phyloP scores from a whole-genome alignment of 2,329 filamentous ascomycete species.

The Aaosphaeria pasadenensis region DNA sequence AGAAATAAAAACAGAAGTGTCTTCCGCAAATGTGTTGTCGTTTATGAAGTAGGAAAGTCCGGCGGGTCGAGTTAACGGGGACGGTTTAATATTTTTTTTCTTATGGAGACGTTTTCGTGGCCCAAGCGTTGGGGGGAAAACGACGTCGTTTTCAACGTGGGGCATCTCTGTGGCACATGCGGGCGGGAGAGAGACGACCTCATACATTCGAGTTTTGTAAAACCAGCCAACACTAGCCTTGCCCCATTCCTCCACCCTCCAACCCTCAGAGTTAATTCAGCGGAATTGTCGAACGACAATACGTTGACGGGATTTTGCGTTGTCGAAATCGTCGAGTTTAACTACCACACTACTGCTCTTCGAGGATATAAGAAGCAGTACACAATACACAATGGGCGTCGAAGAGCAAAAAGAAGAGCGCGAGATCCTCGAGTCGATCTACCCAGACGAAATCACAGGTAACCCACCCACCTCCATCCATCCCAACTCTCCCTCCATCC shows the following conservation, averaged over 20 bases:
- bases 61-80: too few relatives aligned
- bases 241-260: too few relatives aligned
- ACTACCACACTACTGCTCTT: neutral
- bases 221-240: too few relatives aligned
- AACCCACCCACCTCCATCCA: slow-evolving; percentile 8
- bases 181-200: neutral
- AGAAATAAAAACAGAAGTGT: too few relatives aligned
- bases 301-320: too few relatives aligned
- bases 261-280: neutral
- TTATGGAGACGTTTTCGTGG: neutral
- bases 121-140: neutral
- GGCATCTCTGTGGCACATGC: slow-evolving; percentile 1
- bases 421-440: slow-evolving; percentile 97
- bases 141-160: slow-evolving; percentile 14
- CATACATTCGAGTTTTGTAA: neutral
- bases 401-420: slow-evolving; percentile 96
- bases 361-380: slow-evolving; percentile 2
- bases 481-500: neutral
- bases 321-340: too few relatives aligned
- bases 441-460: slow-evolving; percentile 96
- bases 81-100: neutral
- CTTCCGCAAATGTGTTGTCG: neutral
- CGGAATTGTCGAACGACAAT: slow-evolving; percentile 34
- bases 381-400: slow-evolving; percentile 44
- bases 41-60: neutral